Base-by-base conservation (phyloP, 345 rosid species). In the Cardamine chenopodiifolia region DNA sequence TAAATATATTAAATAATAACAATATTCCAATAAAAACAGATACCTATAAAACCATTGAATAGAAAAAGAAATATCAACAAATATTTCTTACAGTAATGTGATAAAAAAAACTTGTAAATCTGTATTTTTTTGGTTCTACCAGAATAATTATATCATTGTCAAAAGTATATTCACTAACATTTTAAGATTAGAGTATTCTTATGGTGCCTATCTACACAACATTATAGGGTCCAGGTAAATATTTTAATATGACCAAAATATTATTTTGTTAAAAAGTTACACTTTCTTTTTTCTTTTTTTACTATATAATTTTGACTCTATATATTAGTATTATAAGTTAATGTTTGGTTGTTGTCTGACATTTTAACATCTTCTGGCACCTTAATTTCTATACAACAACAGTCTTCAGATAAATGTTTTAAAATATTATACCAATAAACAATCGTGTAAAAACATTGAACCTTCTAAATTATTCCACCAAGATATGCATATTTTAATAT, bases 121-220 rank as follows among this genome's bases (percentile, higher is more conserved):
- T 42, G 28, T 55, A 20, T 42, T 12, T n/a, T 31, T 44, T 57
- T 56, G 59, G 42, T 66, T 66, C 34, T 48, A 58, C 22, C 34
- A 44, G 5, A n/a, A 42, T 35, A 2, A 44, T 10, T 31, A 55
- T 44, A 64, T 44, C n/a, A 73, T 23, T n/a, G 17, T 0, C 17
- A 40, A 9, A 35, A 35, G 3, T 35, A 57, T 40, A 63, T 29
- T 32, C 66, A 45, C 49, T 34, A 65, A 32, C 72, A 57, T 32
- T 47, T 55, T 12, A 45, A 17, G 39, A 26, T 19, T 35, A 47
- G n/a, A 18, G 22, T 45, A 34, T 3, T 56, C 44, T 14, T 48
- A 66, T 58, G 62, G 37, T 75, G 68, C 54, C 62, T 58, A 50
- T 67, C 73, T 67, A 74, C 34, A 39, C 54, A 50, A 11, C 68